Conservation (phyloP, 2,329 filamentous ascomycete genomes). For the Venturia asperata region DNA sequence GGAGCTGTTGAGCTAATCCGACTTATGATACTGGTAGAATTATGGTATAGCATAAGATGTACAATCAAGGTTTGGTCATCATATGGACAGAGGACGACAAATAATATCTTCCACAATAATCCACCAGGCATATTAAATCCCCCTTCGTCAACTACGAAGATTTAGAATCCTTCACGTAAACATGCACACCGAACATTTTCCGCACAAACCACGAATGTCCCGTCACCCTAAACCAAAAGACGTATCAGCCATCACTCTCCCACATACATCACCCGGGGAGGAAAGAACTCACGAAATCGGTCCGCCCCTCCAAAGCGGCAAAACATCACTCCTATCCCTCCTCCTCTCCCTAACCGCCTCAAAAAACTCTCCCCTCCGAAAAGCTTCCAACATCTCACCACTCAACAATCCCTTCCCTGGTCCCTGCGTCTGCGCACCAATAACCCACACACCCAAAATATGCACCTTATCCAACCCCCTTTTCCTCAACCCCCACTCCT, state of each 20-base stretch:
- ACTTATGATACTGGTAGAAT: neutral
- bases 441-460: neutral
- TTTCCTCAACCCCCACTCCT: neutral
- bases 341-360: neutral
- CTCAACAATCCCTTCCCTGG: neutral
- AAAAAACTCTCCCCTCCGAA: neutral
- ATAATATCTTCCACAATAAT: neutral
- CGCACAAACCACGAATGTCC: neutral
- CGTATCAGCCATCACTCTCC: no score
- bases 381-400: neutral
- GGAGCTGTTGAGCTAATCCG: slow-evolving; percentile 64
- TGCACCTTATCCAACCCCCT: neutral
- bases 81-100: neutral
- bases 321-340: neutral
- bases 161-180: neutral
- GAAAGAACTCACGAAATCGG: neutral
- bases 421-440: neutral
- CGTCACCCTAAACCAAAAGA: neutral
- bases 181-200: neutral
- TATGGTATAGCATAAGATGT: neutral
- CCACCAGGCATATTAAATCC: neutral
- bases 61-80: neutral
- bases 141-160: neutral
- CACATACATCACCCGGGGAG: neutral
- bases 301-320: neutral